These are phyloP conservation scores for Prunella vulgaris DNA, from an alignment of 257 asterid species.

Conservation along the genomic window DNA sequence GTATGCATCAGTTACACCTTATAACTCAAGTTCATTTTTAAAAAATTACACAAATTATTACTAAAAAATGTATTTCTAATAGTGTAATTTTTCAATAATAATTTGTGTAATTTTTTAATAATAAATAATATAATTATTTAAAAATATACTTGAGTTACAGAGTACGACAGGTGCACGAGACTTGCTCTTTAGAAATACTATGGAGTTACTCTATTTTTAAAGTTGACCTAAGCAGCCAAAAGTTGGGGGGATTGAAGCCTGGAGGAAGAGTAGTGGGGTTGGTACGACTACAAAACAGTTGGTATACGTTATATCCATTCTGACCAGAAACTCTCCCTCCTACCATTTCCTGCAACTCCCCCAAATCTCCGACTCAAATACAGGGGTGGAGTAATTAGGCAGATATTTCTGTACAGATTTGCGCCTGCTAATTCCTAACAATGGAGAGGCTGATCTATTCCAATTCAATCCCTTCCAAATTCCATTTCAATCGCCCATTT, in stretches of 20 bases:
- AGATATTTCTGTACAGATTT: not conserved
- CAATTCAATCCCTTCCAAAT: constrained; percentile 46
- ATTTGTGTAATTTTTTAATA: too few relatives aligned
- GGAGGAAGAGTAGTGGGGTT: too few relatives aligned
- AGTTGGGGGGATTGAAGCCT: not conserved
- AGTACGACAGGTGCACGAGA: too few relatives aligned
- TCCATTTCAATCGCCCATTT: constrained; percentile 27
- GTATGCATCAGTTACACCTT: too few relatives aligned
- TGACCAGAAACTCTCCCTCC: not conserved
- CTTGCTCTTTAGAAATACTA: too few relatives aligned
- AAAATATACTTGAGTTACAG: too few relatives aligned
- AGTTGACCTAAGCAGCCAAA: not conserved
- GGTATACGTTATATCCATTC: not conserved
- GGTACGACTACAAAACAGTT: not conserved
- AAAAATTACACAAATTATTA: too few relatives aligned
- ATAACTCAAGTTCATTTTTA: too few relatives aligned
- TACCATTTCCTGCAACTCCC: not conserved
- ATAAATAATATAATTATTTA: too few relatives aligned
- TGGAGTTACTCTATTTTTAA: too few relatives aligned
- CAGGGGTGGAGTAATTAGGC: not conserved
- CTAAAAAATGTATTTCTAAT: too few relatives aligned
- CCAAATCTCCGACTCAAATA: not conserved
- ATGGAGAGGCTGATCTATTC: constrained; percentile 73
- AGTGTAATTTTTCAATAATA: too few relatives aligned
- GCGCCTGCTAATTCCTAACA: not conserved